These are phyloP conservation scores for Stenocarpella maydis DNA, from an alignment of 2,329 filamentous ascomycete genomes.

Conservation along the genomic window DNA sequence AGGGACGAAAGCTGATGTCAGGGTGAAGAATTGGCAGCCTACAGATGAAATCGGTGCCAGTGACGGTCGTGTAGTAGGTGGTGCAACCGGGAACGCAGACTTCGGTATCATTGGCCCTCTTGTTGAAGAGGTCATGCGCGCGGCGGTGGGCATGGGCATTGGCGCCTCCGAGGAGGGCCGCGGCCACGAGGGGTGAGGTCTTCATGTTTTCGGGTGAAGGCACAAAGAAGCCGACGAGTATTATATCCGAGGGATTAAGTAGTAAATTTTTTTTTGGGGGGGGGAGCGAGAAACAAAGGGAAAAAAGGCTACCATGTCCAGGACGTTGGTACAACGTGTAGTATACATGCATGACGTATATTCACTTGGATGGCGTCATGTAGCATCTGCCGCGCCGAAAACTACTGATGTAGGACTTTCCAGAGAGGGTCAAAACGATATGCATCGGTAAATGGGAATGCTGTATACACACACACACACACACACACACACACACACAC, in stretches of 20 bases:
- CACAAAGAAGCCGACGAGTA: conserved; percentile 18
- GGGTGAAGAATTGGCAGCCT: conserved; percentile 44
- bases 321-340: too few species aligned
- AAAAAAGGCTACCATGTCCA: too few species aligned
- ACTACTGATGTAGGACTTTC: neutral
- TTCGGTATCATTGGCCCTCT: conserved; percentile 54
- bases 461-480: too few species aligned
- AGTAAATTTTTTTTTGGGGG: conserved; percentile 42
- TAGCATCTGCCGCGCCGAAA: neutral
- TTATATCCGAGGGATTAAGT: conserved; percentile 25
- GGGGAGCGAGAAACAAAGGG: too few species aligned
- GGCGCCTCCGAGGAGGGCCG: conserved; percentile 64
- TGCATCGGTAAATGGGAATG: neutral
- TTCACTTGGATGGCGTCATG: neutral
- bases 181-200: conserved; percentile 72
- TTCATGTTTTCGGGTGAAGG: conserved; percentile 70
- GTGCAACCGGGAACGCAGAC: conserved; percentile 71
- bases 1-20: neutral
- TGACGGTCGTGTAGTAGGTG: conserved; percentile 77
- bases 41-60: conserved; percentile 70
- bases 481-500: too few species aligned
- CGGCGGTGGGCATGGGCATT: conserved; percentile 69
- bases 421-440: too few species aligned
- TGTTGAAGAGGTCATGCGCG: conserved; percentile 66
- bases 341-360: neutral